phyloP scores from a whole-genome alignment of 208 protist genomes.

The Blechomonas ayalai region DNA sequence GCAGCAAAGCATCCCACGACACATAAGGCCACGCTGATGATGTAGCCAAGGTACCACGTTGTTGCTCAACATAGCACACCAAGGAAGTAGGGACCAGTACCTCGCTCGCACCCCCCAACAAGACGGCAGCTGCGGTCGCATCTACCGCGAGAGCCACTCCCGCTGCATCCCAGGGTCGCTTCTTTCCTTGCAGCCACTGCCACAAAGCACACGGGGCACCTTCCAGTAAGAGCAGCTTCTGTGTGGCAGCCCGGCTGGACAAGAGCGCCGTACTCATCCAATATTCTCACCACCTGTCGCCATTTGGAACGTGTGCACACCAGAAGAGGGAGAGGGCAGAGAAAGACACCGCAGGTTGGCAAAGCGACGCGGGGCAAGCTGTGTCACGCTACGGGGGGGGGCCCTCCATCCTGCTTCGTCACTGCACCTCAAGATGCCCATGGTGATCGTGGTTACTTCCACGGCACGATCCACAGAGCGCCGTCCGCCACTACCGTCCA shows the following conservation, averaged over 20 bases:
- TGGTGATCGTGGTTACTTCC: too few relatives aligned
- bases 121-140: constrained; percentile 27
- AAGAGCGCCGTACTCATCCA: background rate
- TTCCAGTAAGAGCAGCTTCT: constrained; percentile 30
- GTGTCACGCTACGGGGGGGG: background rate
- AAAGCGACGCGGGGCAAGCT: background rate
- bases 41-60: background rate
- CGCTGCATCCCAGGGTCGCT: background rate
- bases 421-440: too few relatives aligned
- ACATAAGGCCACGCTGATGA: background rate
- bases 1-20: constrained; percentile 16
- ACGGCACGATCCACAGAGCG: too few relatives aligned
- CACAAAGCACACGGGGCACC: constrained; percentile 36
- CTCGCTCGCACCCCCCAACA: constrained; percentile 37
- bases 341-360: constrained; percentile 3
- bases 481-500: too few relatives aligned
- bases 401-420: background rate
- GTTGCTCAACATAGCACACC: constrained; percentile 27
- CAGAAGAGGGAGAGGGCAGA: background rate
- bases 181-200: constrained; percentile 2
- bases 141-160: constrained; percentile 17
- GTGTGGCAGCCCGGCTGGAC: background rate
- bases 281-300: background rate
- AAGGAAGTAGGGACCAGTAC: constrained; percentile 53
- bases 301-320: background rate